Base-by-base conservation (phyloP, 306 rosid genomes). In the Prunus mira region DNA sequence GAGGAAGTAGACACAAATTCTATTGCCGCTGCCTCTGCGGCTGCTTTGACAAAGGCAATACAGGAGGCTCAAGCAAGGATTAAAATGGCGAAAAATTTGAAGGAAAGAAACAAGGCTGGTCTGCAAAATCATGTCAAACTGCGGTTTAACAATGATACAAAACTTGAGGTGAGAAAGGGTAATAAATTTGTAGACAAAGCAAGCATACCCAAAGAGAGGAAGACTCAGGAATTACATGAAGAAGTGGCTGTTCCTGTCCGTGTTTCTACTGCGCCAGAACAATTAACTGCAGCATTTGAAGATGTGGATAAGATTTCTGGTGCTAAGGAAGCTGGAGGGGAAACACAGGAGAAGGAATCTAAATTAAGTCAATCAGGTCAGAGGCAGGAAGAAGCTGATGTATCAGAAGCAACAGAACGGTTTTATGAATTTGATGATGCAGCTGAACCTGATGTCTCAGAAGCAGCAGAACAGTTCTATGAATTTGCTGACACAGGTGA, bases 41-140 rank as follows among this genome's bases (percentile, higher is more conserved):
- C 96, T 65, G 93, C 96, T 78, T 85, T 94, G 87, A 87, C 81
- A 76, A 94, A 88, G 92, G 98, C 98, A 74, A 90, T 92, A 79
- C 96, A 92, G 86, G 98, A 81, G 82, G 97, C 98, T 83, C 93
- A 89, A 86, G 86, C 88, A 77, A 92, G 86, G 69, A 82, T 92
- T 50, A 86, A 83, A 76, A 67, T 89, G 76, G 98, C 95, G 24
- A 87, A 85, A 84, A 96, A 89, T 73, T 81, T 80, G 2, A 89
- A 86, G 95, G 89, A 87, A 82, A 88, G 90, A 89, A 91, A 84
- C 89, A 94, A 90, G 83, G 87, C 74, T 63, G 83, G 96, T 51
- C 78, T 77, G 61, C 88, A 89, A 83, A 80, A 83, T 82, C 80
- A 68, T 50, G 80, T 76, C 74, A 92, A 88, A 71, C 25, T 27